Evolutionary conservation across 805 yeast genomes (phyloP), one percentile per base, ranked within the genome.

Genomic region (Saturnispora mendoncae): DNA sequence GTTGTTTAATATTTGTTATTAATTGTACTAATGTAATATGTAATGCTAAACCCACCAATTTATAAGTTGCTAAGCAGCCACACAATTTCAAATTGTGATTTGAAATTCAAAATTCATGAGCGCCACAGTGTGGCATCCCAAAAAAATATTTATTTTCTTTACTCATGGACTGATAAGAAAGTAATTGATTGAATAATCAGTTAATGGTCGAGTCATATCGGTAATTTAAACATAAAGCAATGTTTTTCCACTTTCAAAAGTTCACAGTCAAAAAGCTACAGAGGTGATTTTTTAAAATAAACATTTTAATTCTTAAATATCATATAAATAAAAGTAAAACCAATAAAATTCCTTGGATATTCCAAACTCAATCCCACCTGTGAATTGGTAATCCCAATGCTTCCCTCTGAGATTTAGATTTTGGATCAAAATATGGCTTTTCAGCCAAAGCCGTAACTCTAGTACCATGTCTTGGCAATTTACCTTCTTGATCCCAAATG

Each of bases 361-460:
- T n/a, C n/a, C n/a, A n/a, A n/a, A n/a, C n/a, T 26, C 19, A 38
- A 19, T 33, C 26, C 42, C 42, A 39, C 13, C 33, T 27, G 15
- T 39, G 38, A 23, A 39, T 39, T 26, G 46, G 39, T 19, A 44
- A 40, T 15, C 42, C 44, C 3, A 40, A 15, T 6, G 46, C 44
- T 20, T 40, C 44, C 40, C 46, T 44, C 27, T 44, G 44, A 20
- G 44, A 44, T 19, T 44, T 44, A 1, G 44, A 70, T 2, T 60
- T 51, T 15, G 68, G 65, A 51, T 72, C 76, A 53, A 67, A 75
- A 58, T 44, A 67, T 2, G 80, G 81, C 38, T 58, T 55, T 46
- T 74, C 79, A 15, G 76, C 80, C 43, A 74, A 65, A 0, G 78
- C 56, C 0, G 75, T 69, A 28, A 69, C 73, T 50, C 80, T 69